phyloP scores from a whole-genome alignment of 495 filamentous ascomycete species.

The Penicillium verhagenii region DNA sequence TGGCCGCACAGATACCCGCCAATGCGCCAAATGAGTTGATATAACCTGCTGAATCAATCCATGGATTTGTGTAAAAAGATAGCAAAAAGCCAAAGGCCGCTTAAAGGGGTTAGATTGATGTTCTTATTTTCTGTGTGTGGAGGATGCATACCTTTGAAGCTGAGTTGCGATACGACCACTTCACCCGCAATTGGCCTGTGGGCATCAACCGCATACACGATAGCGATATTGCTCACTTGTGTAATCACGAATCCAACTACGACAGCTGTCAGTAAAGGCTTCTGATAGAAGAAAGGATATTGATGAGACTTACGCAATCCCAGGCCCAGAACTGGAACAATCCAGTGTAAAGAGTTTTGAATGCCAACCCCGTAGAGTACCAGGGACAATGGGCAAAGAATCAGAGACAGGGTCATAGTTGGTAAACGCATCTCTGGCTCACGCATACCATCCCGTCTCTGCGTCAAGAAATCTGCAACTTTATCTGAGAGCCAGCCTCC shows the following conservation, averaged over 20 bases:
- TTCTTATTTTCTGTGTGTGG: neutral
- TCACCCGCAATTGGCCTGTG: constrained; percentile 55
- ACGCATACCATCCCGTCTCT: constrained; percentile 48
- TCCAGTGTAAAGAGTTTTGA: constrained; percentile 49
- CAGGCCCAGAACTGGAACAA: constrained; percentile 51
- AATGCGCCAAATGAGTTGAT: constrained; percentile 48
- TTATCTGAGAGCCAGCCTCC: constrained; percentile 50
- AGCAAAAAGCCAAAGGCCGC: constrained; percentile 54
- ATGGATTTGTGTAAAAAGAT: constrained; percentile 57
- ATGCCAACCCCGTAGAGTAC: constrained; percentile 53
- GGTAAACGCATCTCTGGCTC: constrained; percentile 57
- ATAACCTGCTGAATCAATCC: constrained; percentile 49
- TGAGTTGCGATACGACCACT: constrained; percentile 47
- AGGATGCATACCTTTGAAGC: constrained; percentile 39
- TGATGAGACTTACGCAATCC: constrained; percentile 20
- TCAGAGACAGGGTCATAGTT: constrained; percentile 38
- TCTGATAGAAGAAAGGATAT: neutral
- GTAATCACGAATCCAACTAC: constrained; percentile 3
- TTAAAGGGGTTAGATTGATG: neutral
- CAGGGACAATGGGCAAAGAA: constrained; percentile 42
- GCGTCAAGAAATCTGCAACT: constrained; percentile 50
- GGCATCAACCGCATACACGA: constrained; percentile 48
- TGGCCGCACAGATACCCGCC: constrained; percentile 44
- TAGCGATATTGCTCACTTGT: constrained; percentile 2
- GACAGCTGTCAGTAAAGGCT: neutral